Evolutionary conservation across 768 basidiomycete genomes (phyloP).

Genomic region (Phanerodontia chrysosporium): DNA sequence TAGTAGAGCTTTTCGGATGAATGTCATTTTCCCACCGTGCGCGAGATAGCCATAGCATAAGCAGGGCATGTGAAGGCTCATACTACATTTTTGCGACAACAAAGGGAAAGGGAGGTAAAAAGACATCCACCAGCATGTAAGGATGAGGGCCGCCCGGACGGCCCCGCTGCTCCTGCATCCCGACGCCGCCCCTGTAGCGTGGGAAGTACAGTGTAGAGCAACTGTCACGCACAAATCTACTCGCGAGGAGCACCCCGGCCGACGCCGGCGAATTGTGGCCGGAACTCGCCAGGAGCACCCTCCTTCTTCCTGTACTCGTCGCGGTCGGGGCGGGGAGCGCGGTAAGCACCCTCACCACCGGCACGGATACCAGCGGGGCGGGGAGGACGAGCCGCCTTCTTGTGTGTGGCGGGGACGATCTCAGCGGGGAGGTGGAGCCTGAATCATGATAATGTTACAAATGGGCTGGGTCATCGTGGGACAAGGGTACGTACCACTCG

Average conservation of each 20-base stretch:
- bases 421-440: constrained; percentile 90
- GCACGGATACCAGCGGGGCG: constrained; percentile 75
- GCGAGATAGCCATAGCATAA: constrained; percentile 24
- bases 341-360: constrained; percentile 79
- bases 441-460: neutral
- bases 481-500: constrained; percentile 55
- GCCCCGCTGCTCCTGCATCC: constrained; percentile 10
- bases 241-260: constrained; percentile 84
- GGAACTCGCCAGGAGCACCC: constrained; percentile 75
- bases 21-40: constrained; percentile 4
- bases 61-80: constrained; percentile 25
- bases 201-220: neutral
- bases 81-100: constrained; percentile 29
- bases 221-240: constrained; percentile 25
- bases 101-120: constrained; percentile 12
- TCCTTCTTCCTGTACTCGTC: constrained; percentile 94
- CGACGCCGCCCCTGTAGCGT: constrained; percentile 5
- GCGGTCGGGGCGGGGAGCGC: constrained; percentile 80
- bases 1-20: constrained; percentile 43
- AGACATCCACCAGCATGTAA: constrained; percentile 20
- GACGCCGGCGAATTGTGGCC: constrained; percentile 85
- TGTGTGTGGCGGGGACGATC: constrained; percentile 97
- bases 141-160: constrained; percentile 15
- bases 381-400: constrained; percentile 87
- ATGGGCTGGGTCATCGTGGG: neutral